Evolutionary conservation across 2,329 filamentous ascomycete species (phyloP).

Genomic region (Alternaria tenuissima): DNA sequence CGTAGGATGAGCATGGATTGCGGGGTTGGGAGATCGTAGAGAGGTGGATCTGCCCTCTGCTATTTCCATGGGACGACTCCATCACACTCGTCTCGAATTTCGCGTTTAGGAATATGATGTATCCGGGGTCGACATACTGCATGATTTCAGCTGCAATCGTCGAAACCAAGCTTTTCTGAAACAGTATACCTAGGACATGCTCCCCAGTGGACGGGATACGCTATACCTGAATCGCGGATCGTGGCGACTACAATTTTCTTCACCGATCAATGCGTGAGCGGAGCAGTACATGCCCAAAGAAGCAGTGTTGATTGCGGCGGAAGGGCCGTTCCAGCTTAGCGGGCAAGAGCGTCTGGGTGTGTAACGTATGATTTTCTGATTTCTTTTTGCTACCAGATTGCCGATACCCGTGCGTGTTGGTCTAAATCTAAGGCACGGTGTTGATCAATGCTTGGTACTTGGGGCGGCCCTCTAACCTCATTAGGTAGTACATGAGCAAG

Average conservation of each 20-base stretch:
- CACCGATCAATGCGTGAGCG: background rate
- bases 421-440: background rate
- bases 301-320: conserved; percentile 22
- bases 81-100: background rate
- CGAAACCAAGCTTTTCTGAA: background rate
- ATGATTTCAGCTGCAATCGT: background rate
- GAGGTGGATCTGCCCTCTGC: background rate
- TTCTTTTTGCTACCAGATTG: background rate
- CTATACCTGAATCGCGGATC: conserved; percentile 1
- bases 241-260: conserved; percentile 2
- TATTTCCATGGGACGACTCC: background rate
- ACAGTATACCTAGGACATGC: background rate
- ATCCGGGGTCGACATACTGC: background rate
- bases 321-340: conserved; percentile 13
- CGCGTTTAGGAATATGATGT: background rate
- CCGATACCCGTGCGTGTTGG: conserved; percentile 8
- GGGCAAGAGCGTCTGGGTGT: background rate
- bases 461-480: background rate
- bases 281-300: conserved; percentile 3
- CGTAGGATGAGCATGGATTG: background rate
- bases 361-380: background rate
- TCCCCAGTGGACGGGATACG: background rate
- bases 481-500: background rate
- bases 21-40: background rate
- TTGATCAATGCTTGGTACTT: background rate